Conservation (phyloP, 495 filamentous ascomycete genomes). For the Gamarada debralockiae region DNA sequence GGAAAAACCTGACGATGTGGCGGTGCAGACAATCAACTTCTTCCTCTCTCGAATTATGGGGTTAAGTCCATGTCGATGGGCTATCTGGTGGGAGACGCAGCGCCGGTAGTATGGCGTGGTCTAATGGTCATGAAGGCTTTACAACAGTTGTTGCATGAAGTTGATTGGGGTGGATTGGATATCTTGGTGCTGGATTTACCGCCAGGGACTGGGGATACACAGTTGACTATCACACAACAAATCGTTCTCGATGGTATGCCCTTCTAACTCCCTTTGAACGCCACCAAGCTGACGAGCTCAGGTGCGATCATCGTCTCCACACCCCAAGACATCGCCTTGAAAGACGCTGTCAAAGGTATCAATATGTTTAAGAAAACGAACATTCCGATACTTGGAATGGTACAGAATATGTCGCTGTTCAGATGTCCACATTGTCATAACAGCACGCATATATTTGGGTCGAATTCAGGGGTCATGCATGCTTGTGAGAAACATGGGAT, state of each 20-base stretch:
- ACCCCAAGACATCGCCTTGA: conserved; percentile 84
- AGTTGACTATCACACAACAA: conserved; percentile 91
- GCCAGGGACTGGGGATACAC: conserved; percentile 91
- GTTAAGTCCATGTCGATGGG: conserved; percentile 99
- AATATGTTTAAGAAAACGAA: conserved; percentile 85
- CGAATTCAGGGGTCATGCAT: conserved; percentile 40
- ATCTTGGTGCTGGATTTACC: conserved; percentile 88
- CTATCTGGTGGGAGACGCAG: conserved; percentile 74
- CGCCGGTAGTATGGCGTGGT: conserved; percentile 91
- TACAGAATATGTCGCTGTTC: conserved; percentile 94
- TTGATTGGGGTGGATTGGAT: conserved; percentile 83
- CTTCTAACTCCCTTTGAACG: neutral
- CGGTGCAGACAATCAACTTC: conserved; percentile 64
- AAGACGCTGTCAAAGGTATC: conserved; percentile 84
- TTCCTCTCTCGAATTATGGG: conserved; percentile 93
- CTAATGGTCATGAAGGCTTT: conserved; percentile 98
- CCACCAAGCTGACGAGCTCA: conserved; percentile 18
- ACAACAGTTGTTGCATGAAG: conserved; percentile 90
- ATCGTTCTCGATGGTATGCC: conserved; percentile 68
- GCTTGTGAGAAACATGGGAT: conserved; percentile 64
- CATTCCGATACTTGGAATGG: conserved; percentile 77
- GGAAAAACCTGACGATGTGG: conserved; percentile 11
- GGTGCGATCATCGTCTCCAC: conserved; percentile 89
- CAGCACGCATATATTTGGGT: conserved; percentile 71
- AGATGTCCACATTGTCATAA: conserved; percentile 72